Base-by-base conservation (phyloP, 2,329 filamentous ascomycete species). In the Penicillium brasilianum region DNA sequence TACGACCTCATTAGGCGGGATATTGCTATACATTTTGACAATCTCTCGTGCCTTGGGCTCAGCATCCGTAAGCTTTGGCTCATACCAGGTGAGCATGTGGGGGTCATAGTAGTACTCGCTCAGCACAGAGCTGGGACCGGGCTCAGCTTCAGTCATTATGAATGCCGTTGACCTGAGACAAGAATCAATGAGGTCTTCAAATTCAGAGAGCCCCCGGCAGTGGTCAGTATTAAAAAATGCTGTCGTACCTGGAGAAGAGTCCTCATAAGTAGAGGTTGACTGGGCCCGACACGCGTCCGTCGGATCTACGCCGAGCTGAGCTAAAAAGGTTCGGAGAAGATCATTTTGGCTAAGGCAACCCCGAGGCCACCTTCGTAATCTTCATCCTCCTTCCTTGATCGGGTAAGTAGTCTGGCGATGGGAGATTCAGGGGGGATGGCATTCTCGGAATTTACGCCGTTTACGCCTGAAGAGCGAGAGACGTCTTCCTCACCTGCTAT, bases 21-120 rank as follows among this genome's bases (percentile, higher is more conserved):
- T 67, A 30, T 61, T 56, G 54, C 66, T 69, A 30, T 69, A 68
- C 3, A 60, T 58, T 28, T 65, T 61, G 9, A 69, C 37, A 4
- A 69, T 49, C 4, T 60, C 60, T 62, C 64, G 66, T 8, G 65
- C 63, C 14, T 65, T 55, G 10, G 68, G 61, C 10, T 65, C 58
- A 3, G 63, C 54, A n/a, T 65, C 63, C 0, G 25, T 13, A 4
- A 69, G 48, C 3, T 62, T 59, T 0, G 49, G 48, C 28, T 63
- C 57, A 32, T 69, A 69, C 66, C 66, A 69, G n/a, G 65, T 46
- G 32, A 68, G 56, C 16, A 62, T n/a, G 0, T 39, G 57, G 4
- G 61, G 56, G 28, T 66, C 52, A 30, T 57, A 52, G 46, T 57
- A 55, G 46, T 57, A 55, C 8, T 61, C 58, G 50, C 57, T 53